A percentile compares a stretch with the other conserved stretches of the same genome.
These are phyloP conservation scores for Citrus sp. DNA, from an alignment of 345 rosid genomes.

Conservation along the genomic window DNA sequence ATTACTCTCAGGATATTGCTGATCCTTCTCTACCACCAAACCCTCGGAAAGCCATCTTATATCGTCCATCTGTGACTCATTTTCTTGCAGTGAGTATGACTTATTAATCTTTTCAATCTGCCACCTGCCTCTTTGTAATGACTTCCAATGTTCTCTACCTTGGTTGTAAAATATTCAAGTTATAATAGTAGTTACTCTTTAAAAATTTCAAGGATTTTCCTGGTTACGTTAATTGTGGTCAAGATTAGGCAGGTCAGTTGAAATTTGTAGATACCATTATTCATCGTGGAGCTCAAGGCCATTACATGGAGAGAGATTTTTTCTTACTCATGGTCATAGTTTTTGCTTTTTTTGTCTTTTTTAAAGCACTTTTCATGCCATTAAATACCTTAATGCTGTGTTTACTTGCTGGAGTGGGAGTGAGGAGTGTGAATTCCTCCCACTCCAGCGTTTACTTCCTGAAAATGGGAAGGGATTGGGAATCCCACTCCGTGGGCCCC, in stretches of 20 bases:
- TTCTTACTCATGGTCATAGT: background rate
- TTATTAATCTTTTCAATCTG: background rate
- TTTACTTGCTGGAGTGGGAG: too few relatives aligned
- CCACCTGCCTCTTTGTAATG: slow-evolving; percentile 4
- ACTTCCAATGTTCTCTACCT: background rate
- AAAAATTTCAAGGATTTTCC: background rate
- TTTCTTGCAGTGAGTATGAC: slow-evolving; percentile 74
- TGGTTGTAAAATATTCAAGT: background rate
- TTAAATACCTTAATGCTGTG: background rate
- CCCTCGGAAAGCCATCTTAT: slow-evolving; percentile 81
- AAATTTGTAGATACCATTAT: background rate
- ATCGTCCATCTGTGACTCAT: slow-evolving; percentile 85
- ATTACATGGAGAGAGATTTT: background rate
- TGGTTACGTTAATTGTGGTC: background rate
- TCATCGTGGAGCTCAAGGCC: background rate
- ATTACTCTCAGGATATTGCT: slow-evolving; percentile 59
- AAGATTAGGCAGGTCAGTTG: background rate
- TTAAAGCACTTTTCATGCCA: background rate
- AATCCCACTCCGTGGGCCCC: too few relatives aligned
- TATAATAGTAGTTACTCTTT: background rate
- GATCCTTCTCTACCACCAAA: slow-evolving; percentile 93
- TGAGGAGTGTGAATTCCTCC: too few relatives aligned
- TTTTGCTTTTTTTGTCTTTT: background rate
- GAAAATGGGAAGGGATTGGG: too few relatives aligned
- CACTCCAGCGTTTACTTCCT: too few relatives aligned